phyloP scores from a whole-genome alignment of 768 basidiomycete genomes.

The Clitopilus hobsonii region DNA sequence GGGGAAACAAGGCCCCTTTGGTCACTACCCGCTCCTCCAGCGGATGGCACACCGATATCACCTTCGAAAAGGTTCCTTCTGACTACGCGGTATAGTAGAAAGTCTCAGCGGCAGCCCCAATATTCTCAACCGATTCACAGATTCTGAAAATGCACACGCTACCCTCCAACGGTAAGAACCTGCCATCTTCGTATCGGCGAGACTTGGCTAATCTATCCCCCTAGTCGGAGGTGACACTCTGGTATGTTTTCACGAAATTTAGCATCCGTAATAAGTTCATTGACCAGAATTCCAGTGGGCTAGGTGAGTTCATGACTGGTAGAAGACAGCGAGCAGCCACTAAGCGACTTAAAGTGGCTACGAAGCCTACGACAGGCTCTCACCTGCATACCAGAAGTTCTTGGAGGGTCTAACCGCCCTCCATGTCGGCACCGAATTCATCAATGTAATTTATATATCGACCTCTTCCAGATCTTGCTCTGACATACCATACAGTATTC shows the following conservation, averaged over 20 bases:
- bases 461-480: background rate
- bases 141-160: constrained; percentile 37
- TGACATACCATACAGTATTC: constrained; percentile 21
- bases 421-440: constrained; percentile 42
- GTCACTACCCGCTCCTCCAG: constrained; percentile 31
- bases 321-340: background rate
- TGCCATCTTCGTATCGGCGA: background rate
- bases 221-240: constrained; percentile 39
- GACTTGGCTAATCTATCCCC: background rate
- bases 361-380: constrained; percentile 62
- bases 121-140: constrained; percentile 13
- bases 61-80: constrained; percentile 56
- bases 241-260: constrained; percentile 18
- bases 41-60: constrained; percentile 55
- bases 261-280: background rate
- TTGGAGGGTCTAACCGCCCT: constrained; percentile 55
- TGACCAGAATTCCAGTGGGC: too few species aligned
- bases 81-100: constrained; percentile 58
- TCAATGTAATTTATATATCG: constrained; percentile 21
- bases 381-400: constrained; percentile 46
- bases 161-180: constrained; percentile 16
- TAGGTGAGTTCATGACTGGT: constrained; percentile 18
- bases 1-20: constrained; percentile 10
- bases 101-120: too few species aligned
- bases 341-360: constrained; percentile 32